These are phyloP conservation scores for Tetrapisispora namnaoensis DNA, from an alignment of 805 yeast genomes.

Conservation along the genomic window DNA sequence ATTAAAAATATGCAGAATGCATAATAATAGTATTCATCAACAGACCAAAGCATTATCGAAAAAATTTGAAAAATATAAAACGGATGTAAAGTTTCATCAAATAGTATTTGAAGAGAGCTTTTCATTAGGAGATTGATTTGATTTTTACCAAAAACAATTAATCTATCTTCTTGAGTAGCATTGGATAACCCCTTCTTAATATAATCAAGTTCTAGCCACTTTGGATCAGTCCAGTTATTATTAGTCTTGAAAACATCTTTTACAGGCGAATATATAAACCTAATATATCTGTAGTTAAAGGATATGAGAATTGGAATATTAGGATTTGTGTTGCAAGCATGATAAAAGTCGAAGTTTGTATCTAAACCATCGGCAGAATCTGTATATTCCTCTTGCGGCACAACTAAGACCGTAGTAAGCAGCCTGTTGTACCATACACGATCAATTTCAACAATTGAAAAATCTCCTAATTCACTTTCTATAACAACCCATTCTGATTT, in stretches of 20 bases:
- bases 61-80: slow-evolving; percentile 92
- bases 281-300: slow-evolving; percentile 76
- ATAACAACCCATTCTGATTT: slow-evolving; percentile 86
- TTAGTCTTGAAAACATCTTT: slow-evolving; percentile 81
- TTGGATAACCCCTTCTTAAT: slow-evolving; percentile 60
- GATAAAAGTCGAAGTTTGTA: slow-evolving; percentile 13
- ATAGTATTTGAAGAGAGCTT: slow-evolving; percentile 48
- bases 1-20: slow-evolving; percentile 87
- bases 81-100: slow-evolving; percentile 90
- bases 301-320: slow-evolving; percentile 56
- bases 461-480: slow-evolving; percentile 89
- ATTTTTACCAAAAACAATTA: slow-evolving; percentile 67
- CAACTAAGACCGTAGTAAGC: slow-evolving; percentile 52
- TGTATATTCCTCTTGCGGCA: slow-evolving; percentile 16
- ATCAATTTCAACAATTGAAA: slow-evolving; percentile 47
- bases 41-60: slow-evolving; percentile 82
- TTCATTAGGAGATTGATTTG: slow-evolving; percentile 69
- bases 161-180: slow-evolving; percentile 57
- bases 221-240: slow-evolving; percentile 74
- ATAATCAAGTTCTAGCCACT: slow-evolving; percentile 55
- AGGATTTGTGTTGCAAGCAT: slow-evolving; percentile 27
- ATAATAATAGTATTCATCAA: slow-evolving; percentile 87
- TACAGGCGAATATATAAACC: slow-evolving; percentile 72
- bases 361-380: slow-evolving; percentile 10
- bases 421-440: slow-evolving; percentile 60